Evolutionary conservation across 1,139 yeast genomes (phyloP), one percentile per base, ranked within the genome.

Genomic region (Geotrichum phurueaensis): DNA sequence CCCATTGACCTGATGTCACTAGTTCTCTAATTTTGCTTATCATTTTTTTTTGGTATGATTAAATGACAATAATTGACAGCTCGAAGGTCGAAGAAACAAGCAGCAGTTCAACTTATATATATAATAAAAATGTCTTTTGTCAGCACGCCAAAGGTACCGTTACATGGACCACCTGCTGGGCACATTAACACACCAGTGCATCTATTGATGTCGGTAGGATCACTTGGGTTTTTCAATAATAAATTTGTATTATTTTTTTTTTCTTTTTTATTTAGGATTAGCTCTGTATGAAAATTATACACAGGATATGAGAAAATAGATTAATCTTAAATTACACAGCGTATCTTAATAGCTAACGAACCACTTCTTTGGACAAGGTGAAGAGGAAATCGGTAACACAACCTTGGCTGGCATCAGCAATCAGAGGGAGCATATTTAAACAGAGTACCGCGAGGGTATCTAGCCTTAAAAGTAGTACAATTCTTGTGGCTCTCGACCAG

Each of bases 401-500:
- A 59, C 99, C 99, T 64, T 80, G 79, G 58, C 96, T 85, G 56
- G 99, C 98, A 73, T 92, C 91, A 58, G 94, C 81, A 25, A 94
- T 99, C 69, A 91, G 83, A 71, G 84, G n/a, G 83, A 63, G 88
- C 78, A 76, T 91, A 94, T 78, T 91, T 94, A 75, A 86, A 81
- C 69, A 94, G 80, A 51, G 97, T 88, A 70, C 99, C 99, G 74
- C 96, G 86, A 65, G 84, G 84, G 81, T 90, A 91, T 75, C 90
- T 84, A 70, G 96, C 96, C 56, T 85, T 81, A 54, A 98, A 98
- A 54, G 90, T 79, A 43, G 77, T 79, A 96, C 97, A 94, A 25
- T 68, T 64, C 64, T 81, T 76, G 72, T 81, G 85, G 82, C 99
- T 89, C 73, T 82, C 82, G 47, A 86, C 89, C 71, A 92, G 71